Base-by-base conservation (phyloP, 1,284 basidiomycete genomes). In the Ustilago xerochloae region DNA sequence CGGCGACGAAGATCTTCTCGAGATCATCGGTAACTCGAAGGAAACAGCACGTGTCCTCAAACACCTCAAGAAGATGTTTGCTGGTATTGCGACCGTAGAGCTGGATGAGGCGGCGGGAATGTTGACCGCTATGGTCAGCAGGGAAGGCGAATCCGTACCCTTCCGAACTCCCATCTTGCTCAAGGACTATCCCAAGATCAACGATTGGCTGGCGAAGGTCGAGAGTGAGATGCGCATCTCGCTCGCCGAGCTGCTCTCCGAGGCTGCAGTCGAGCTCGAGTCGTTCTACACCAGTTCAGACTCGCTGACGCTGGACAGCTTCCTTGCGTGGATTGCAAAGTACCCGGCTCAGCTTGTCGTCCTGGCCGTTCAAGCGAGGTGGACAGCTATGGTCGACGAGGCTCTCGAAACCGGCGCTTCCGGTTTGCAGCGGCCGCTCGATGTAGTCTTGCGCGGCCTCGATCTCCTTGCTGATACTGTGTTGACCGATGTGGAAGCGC, bases 11-110 rank as follows among this genome's bases (percentile, higher is more conserved):
- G 97, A 99, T 84, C 86, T 99, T 72, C 89, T 99, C 68, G 97
- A 99, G 85, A 99, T 99, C 81, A 97, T 99, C 70, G 97, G 97
- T 74, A 99, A 99, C 87, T 96, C 93, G 88, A 99, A 98, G 86
- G 97, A 99, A 82, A 96, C 98, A 72, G 87, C 93, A 48, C 91
- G 96, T 29, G 93, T 98, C 85, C 93, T 97, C 91, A 98, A 98
- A 82, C 97, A 99, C 85, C 88, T 99, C 71, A 97, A 97, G 87
- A 99, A 99, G 89, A 99, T 99, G 97, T 99, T 99, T 85, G 97
- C 97, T 6, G 97, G 97, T 38, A 91, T 99, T 47, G 92, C 93
- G 0, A 93, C 93, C 0, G 88, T 99, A 68, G 89, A 88, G 76
- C 88, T 98, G n/a, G 93, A 97, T 83, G 73, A 78, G n/a, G 75